phyloP scores from a whole-genome alignment of 345 rosid species.

The Ailanthus altissimus region DNA sequence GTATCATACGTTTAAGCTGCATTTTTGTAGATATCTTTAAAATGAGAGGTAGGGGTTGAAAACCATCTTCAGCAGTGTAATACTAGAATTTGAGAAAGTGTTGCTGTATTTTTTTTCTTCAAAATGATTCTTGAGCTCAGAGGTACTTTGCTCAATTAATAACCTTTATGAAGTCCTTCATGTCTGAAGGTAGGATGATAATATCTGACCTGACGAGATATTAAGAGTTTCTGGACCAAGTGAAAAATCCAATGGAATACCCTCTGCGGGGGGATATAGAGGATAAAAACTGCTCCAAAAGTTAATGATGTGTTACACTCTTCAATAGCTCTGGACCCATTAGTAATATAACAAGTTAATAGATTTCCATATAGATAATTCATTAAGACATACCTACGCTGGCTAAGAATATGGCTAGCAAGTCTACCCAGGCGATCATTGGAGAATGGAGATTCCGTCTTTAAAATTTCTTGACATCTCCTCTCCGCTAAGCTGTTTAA shows the following conservation, averaged over 20 bases:
- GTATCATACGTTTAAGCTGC: neutral
- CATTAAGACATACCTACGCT: slow-evolving; percentile 51
- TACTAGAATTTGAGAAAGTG: neutral
- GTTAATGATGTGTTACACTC: neutral
- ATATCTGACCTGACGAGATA: slow-evolving; percentile 57
- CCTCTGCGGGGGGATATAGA: slow-evolving; percentile 81
- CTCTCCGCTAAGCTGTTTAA: slow-evolving; percentile 85
- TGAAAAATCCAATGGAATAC: slow-evolving; percentile 73
- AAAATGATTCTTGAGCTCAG: slow-evolving; percentile 1
- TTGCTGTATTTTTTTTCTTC: neutral
- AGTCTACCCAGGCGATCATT: slow-evolving; percentile 86
- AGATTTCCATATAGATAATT: slow-evolving; percentile 9
- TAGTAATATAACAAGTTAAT: neutral
- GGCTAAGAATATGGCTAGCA: slow-evolving; percentile 73
- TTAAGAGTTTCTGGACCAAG: slow-evolving; percentile 67
- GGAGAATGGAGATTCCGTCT: slow-evolving; percentile 54
- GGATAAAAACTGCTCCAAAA: slow-evolving; percentile 75
- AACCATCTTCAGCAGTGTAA: neutral
- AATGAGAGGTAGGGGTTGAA: neutral
- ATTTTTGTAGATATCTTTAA: neutral
- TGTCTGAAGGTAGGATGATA: slow-evolving; percentile 80
- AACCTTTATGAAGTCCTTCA: slow-evolving; percentile 81
- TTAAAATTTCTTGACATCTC: slow-evolving; percentile 71
- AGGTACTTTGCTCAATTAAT: slow-evolving; percentile 5
- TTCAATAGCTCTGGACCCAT: slow-evolving; percentile 2